Evolutionary conservation across 2,329 filamentous ascomycete species (phyloP).

Genomic region (Gliomastix tumulicola): DNA sequence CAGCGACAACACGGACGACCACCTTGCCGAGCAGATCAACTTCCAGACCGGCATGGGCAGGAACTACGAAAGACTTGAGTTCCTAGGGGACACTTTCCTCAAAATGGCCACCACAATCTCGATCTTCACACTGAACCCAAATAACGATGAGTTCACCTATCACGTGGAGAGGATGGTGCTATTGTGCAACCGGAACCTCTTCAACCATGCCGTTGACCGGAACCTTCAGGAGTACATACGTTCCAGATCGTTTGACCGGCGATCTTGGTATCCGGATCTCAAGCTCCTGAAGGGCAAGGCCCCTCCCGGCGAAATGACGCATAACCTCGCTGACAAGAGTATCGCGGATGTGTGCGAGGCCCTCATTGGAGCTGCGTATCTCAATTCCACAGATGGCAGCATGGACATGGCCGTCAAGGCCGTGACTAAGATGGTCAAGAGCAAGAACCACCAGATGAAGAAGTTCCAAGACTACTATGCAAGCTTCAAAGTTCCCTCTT

Average conservation of each 20-base stretch:
- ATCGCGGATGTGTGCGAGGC: constrained; percentile 86
- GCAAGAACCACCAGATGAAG: constrained; percentile 60
- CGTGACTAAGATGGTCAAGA: constrained; percentile 64
- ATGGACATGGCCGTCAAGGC: constrained; percentile 55
- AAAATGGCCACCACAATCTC: constrained; percentile 95
- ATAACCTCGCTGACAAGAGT: constrained; percentile 69
- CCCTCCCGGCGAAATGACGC: constrained; percentile 35
- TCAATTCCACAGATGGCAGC: constrained; percentile 34
- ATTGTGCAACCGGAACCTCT: constrained; percentile 86
- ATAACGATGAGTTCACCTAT: constrained; percentile 76
- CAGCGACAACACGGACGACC: constrained; percentile 74
- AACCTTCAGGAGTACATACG: constrained; percentile 70
- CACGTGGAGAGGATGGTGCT: constrained; percentile 88
- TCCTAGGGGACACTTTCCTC: constrained; percentile 76
- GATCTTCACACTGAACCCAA: constrained; percentile 68
- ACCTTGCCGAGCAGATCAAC: constrained; percentile 59
- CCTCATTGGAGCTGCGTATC: constrained; percentile 68
- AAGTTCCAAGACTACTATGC: constrained; percentile 67
- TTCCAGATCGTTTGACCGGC: constrained; percentile 72
- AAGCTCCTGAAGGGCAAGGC: constrained; percentile 68
- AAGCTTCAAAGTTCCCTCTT: constrained; percentile 62
- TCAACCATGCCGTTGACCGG: constrained; percentile 64
- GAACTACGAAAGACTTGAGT: constrained; percentile 86
- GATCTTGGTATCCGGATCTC: constrained; percentile 83
- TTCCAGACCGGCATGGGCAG: constrained; percentile 81